Conservation (phyloP, 2,329 filamentous ascomycete genomes). For the Pseudocercospora fuligena region DNA sequence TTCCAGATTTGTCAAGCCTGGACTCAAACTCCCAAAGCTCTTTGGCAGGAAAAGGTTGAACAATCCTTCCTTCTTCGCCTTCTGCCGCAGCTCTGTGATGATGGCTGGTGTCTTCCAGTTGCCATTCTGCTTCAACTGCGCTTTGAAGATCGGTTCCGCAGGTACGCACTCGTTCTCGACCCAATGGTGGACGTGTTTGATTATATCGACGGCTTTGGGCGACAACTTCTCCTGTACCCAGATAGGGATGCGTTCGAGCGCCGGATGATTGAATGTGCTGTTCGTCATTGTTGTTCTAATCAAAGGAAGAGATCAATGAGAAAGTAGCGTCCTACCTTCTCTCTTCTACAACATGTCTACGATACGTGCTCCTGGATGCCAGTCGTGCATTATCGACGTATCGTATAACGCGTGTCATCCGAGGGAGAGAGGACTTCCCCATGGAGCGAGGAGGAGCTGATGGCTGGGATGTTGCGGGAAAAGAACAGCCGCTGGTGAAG, state of each 20-base stretch:
- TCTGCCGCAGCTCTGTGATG: constrained; percentile 27
- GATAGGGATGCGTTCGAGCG: constrained; percentile 27
- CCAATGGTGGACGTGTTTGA: constrained; percentile 32
- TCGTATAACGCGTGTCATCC: background rate
- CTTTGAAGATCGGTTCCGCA: constrained; percentile 32
- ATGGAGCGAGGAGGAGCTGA: background rate
- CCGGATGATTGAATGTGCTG: constrained; percentile 25
- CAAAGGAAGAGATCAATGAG: background rate
- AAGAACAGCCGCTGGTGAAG: background rate
- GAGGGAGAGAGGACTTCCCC: background rate
- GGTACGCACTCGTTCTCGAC: constrained; percentile 34
- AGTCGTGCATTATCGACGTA: background rate
- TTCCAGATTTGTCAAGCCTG: constrained; percentile 53
- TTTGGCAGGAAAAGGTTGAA: constrained; percentile 34
- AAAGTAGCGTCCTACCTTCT: background rate
- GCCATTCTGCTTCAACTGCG: constrained; percentile 29
- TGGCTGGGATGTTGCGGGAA: background rate
- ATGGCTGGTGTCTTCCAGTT: constrained; percentile 31
- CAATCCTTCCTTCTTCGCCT: constrained; percentile 31
- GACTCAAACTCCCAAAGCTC: constrained; percentile 42
- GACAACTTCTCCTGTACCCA: constrained; percentile 35
- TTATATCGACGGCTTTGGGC: constrained; percentile 29
- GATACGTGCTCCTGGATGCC: background rate
- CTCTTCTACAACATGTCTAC: background rate
- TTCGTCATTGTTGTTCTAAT: background rate